Conservation (phyloP, 352 stramenopile species). For the Globisporangium solare region DNA sequence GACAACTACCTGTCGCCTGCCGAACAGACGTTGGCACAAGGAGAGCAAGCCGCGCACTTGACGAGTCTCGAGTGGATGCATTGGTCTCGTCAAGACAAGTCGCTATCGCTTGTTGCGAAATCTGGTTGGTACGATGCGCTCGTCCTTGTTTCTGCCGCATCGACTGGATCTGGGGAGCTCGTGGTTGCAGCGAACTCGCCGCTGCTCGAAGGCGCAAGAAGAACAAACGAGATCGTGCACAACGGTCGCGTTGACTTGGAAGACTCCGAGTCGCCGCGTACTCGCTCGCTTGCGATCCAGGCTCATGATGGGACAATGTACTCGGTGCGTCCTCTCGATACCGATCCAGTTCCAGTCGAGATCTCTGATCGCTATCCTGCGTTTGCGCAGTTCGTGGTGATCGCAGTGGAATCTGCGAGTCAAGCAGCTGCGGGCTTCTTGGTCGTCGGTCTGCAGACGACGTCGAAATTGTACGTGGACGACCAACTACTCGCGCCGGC, state of each 20-base stretch:
- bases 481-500: slow-evolving; percentile 29
- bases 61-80: slow-evolving; percentile 34
- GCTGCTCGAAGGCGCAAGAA: slow-evolving; percentile 12
- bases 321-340: slow-evolving; percentile 9
- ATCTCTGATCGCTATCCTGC: slow-evolving; percentile 19
- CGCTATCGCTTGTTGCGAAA: slow-evolving; percentile 28
- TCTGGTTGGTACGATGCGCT: slow-evolving; percentile 25
- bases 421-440: slow-evolving; percentile 8
- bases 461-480: slow-evolving; percentile 51
- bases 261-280: neutral
- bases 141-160: slow-evolving; percentile 6
- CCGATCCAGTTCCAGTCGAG: neutral
- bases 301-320: slow-evolving; percentile 35
- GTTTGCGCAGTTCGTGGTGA: slow-evolving; percentile 37
- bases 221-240: slow-evolving; percentile 6
- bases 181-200: slow-evolving; percentile 2
- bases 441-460: slow-evolving; percentile 37
- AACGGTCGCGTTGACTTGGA: neutral
- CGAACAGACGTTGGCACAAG: neutral
- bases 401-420: slow-evolving; percentile 6
- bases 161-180: neutral
- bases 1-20: slow-evolving; percentile 31
- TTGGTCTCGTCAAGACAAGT: slow-evolving; percentile 1
- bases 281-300: slow-evolving; percentile 26
- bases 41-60: slow-evolving; percentile 5